phyloP scores from a whole-genome alignment of 768 basidiomycete genomes.

The Amanita pseudoporphyria region DNA sequence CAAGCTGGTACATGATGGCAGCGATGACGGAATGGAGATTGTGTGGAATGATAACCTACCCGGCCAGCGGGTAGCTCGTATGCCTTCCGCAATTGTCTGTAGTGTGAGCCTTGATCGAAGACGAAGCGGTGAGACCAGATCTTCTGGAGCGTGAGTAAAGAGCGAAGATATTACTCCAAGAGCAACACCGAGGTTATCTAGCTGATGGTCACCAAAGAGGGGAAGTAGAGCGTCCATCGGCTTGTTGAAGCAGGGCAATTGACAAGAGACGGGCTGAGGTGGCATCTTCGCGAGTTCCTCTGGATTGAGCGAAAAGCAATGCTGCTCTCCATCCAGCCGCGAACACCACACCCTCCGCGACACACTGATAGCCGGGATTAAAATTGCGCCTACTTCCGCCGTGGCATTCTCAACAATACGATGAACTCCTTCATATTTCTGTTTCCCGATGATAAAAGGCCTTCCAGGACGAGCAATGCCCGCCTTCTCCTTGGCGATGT shows the following conservation, averaged over 20 bases:
- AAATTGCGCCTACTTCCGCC: slow-evolving; percentile 25
- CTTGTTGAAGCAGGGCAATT: slow-evolving; percentile 34
- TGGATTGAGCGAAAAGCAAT: slow-evolving; percentile 22
- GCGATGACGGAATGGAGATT: slow-evolving; percentile 15
- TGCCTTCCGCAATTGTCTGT: slow-evolving; percentile 43
- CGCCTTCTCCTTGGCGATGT: slow-evolving; percentile 78
- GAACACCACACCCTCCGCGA: slow-evolving; percentile 23
- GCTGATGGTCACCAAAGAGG: slow-evolving; percentile 76
- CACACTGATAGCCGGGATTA: slow-evolving; percentile 30
- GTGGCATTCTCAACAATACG: slow-evolving; percentile 21
- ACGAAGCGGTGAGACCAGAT: slow-evolving; percentile 6
- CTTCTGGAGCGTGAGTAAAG: slow-evolving; percentile 25
- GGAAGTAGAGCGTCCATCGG: slow-evolving; percentile 42
- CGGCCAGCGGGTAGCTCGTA: slow-evolving; percentile 59
- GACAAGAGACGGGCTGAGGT: slow-evolving; percentile 31
- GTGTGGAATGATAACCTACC: slow-evolving; percentile 73
- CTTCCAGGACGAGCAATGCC: slow-evolving; percentile 59
- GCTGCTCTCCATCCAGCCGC: slow-evolving; percentile 22
- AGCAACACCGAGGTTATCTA: slow-evolving; percentile 73
- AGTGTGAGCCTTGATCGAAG: slow-evolving; percentile 33
- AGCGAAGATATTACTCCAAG: slow-evolving; percentile 52
- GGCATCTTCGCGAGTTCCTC: slow-evolving; percentile 25
- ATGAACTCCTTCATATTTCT: slow-evolving; percentile 42
- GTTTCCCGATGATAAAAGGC: slow-evolving; percentile 60
- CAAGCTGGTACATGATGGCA: slow-evolving; percentile 9